Evolutionary conservation across 2,329 filamentous ascomycete species (phyloP).

Genomic region (Penicillium polonicum): DNA sequence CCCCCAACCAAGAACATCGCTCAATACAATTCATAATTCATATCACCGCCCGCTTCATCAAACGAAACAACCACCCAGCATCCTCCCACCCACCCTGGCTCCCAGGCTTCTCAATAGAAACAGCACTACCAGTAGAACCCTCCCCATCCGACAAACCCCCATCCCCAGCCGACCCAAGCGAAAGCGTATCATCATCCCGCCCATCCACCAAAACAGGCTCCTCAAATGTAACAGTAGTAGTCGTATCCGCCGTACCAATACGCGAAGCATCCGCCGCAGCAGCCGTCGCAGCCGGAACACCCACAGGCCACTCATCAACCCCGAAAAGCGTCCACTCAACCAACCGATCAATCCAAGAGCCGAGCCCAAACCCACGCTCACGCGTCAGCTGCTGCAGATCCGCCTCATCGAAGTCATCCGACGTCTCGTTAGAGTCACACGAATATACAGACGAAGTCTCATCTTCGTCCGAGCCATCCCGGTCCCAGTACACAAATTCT

Average conservation of each 20-base stretch:
- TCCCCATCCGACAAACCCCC: slow-evolving; percentile 22
- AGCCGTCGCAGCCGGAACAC: slow-evolving; percentile 3
- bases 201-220: slow-evolving; percentile 8
- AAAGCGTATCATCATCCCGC: slow-evolving; percentile 12
- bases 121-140: background rate
- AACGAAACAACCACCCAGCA: slow-evolving; percentile 57
- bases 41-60: slow-evolving; percentile 45
- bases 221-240: slow-evolving; percentile 27
- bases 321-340: slow-evolving; percentile 59
- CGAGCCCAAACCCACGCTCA: slow-evolving; percentile 55
- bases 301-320: slow-evolving; percentile 46
- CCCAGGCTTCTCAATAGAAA: slow-evolving; percentile 36
- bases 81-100: slow-evolving; percentile 56
- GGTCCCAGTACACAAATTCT: slow-evolving; percentile 16
- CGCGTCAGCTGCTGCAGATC: slow-evolving; percentile 54
- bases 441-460: slow-evolving; percentile 37
- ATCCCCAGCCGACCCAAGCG: slow-evolving; percentile 12
- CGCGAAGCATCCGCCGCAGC: slow-evolving; percentile 4
- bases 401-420: slow-evolving; percentile 50
- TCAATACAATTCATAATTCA: slow-evolving; percentile 15
- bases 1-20: background rate
- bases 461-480: slow-evolving; percentile 11
- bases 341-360: slow-evolving; percentile 56
- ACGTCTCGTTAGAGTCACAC: slow-evolving; percentile 15
- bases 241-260: slow-evolving; percentile 22